Evolutionary conservation across 495 filamentous ascomycete species (phyloP), one percentile per base, ranked within the genome.

Genomic region (Neurospora sp.): DNA sequence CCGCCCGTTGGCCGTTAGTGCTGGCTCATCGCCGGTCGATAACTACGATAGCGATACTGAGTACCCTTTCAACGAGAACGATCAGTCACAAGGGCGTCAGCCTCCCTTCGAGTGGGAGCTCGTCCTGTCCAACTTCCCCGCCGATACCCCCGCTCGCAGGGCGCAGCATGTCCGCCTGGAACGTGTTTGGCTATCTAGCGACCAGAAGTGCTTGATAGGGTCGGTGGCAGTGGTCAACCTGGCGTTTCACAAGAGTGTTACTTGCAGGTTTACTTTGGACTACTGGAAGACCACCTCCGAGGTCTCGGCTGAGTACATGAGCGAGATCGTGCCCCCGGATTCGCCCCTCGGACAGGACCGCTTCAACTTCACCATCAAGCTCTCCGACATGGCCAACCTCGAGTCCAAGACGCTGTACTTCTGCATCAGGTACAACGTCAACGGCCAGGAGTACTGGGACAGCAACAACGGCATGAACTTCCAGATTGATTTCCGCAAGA

Each of bases 231-330:
- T 95, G 70, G 90, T 92, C 75, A 99, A 99, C 79, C 81, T 98
- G 22, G 88, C 94, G 1, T 99, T 96, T 83, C 90, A 97, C 59
- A 99, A 99, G 79, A 79, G 83, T 10, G 94, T 99, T 45, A 88
- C 91, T 27, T 94, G 93, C 79, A 89, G 96, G 38, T 99, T 99
- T 79, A 98, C 96, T 1, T 88, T 98, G 71, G 96, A 99, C 81
- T 94, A 94, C 79, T 99, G 96, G 96, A 96, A 95, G 83, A 99
- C 96, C 0, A 94, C 94, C 3, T 99, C 96, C 2, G 96, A 99
- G 79, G 91, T 99, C 4, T 86, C 87, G 48, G 96, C 94, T 9
- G 94, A 97, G 77, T 99, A 88, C 82, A 91, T 90, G 79, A 87
- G 91, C 71, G 92, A 96, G 82, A 86, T 94, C 40, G 87, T 89